Percentiles rank a stretch among this genome's conserved stretches.
Evolutionary conservation across 805 yeast species (phyloP).

Genomic region (Millerago galiae): DNA sequence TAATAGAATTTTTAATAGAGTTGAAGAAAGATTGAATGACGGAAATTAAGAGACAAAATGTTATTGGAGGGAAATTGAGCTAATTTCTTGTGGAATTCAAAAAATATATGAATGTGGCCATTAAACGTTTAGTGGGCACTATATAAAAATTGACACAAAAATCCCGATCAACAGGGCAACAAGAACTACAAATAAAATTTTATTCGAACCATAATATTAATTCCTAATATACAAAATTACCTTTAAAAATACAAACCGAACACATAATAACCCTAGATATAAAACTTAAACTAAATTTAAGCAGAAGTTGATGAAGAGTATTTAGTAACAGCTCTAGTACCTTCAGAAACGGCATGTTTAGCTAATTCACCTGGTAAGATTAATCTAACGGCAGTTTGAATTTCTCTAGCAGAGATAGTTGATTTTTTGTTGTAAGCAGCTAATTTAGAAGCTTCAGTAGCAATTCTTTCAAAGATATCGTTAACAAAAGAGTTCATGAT

Average conservation of each 20-base stretch:
- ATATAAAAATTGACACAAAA: too few species aligned
- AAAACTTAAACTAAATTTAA: constrained; percentile 18
- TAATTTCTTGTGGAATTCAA: too few species aligned
- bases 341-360: constrained; percentile 97
- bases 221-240: constrained; percentile 27
- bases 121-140: too few species aligned
- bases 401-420: constrained; percentile 96
- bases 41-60: too few species aligned
- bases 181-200: not conserved
- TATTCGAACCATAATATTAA: constrained; percentile 22
- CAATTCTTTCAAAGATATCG: constrained; percentile 97
- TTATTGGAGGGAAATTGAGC: too few species aligned
- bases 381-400: constrained; percentile 97
- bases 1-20: too few species aligned
- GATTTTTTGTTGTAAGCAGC: constrained; percentile 99
- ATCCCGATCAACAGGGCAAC: not conserved
- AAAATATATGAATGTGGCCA: too few species aligned
- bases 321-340: constrained; percentile 97
- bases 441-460: constrained; percentile 94
- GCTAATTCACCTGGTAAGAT: constrained; percentile 98
- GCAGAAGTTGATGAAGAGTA: constrained; percentile 64
- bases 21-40: too few species aligned
- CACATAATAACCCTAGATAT: constrained; percentile 24
- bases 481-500: constrained; percentile 97
- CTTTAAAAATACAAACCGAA: constrained; percentile 17